A percentile compares a stretch with the other conserved stretches of the same genome.
These are phyloP conservation scores for Spergularia marina DNA, from an alignment of 148 eudicot species.

Conservation along the genomic window DNA sequence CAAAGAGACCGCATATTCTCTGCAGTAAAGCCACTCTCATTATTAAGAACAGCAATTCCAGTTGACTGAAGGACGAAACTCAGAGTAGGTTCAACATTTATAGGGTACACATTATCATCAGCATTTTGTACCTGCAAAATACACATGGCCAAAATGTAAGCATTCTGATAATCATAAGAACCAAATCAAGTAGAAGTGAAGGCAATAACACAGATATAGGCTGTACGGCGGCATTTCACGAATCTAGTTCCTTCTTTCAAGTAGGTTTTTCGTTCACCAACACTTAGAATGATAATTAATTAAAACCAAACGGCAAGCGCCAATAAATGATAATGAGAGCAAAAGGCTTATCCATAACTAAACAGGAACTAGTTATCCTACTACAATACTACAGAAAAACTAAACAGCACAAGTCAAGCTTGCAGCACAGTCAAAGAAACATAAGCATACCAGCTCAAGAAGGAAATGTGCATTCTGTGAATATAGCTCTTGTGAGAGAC, in stretches of 20 bases:
- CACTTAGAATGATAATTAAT: background rate
- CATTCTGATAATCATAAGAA: background rate
- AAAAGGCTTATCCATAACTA: too few relatives aligned
- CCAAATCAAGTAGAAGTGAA: background rate
- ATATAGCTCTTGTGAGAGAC: conserved; percentile 89
- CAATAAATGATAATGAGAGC: too few relatives aligned
- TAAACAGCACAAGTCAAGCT: background rate
- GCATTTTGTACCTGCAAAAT: conserved; percentile 80
- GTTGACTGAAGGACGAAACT: conserved; percentile 63
- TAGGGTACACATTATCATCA: conserved; percentile 79
- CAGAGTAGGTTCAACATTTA: conserved; percentile 69
- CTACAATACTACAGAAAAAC: background rate
- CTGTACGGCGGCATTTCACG: background rate
- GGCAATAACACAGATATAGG: background rate
- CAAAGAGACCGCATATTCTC: conserved; percentile 89
- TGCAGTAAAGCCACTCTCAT: conserved; percentile 78
- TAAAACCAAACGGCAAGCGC: background rate
- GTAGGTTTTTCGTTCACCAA: background rate
- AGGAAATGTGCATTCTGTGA: conserved; percentile 94
- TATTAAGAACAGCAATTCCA: conserved; percentile 66
- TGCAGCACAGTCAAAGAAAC: background rate
- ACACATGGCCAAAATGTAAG: background rate
- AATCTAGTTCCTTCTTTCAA: background rate
- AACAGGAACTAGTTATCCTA: too few relatives aligned
- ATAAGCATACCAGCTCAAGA: conserved; percentile 69